Evolutionary conservation across 116 monocot genomes (phyloP).

Genomic region (Phalaenopsis hybrid): DNA sequence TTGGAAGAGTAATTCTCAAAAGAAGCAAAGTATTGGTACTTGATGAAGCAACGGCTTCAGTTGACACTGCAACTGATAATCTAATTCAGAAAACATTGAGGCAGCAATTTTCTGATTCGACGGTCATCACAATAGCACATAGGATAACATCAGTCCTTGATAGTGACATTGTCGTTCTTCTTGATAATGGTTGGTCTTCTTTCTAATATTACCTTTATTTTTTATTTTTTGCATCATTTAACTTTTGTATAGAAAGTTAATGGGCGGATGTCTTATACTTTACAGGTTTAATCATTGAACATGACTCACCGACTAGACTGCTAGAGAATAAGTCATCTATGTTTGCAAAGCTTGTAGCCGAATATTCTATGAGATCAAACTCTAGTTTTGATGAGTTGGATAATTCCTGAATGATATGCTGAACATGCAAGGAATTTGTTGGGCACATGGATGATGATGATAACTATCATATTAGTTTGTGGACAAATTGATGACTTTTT

Average conservation of each 20-base stretch:
- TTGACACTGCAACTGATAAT: slow-evolving; percentile 67
- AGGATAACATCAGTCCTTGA: slow-evolving; percentile 70
- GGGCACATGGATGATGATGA: neutral
- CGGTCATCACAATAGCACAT: slow-evolving; percentile 70
- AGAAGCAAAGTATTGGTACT: slow-evolving; percentile 62
- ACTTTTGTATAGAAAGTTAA: neutral
- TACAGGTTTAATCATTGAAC: slow-evolving; percentile 49
- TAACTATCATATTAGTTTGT: neutral
- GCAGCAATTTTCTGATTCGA: slow-evolving; percentile 48
- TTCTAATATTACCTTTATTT: neutral
- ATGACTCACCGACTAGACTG: slow-evolving; percentile 37
- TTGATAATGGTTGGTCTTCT: slow-evolving; percentile 48
- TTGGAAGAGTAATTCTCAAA: slow-evolving; percentile 56
- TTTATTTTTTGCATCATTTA: neutral
- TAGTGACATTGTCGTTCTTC: slow-evolving; percentile 68
- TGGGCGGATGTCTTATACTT: neutral
- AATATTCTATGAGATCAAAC: slow-evolving; percentile 57
- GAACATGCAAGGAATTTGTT: neutral
- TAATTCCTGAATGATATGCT: neutral
- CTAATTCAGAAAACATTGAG: slow-evolving; percentile 67
- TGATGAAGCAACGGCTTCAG: slow-evolving; percentile 80
- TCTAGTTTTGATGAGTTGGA: slow-evolving; percentile 9
- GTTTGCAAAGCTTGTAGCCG: slow-evolving; percentile 67
- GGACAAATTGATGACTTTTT: neutral
- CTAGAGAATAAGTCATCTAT: slow-evolving; percentile 51